Base-by-base conservation (phyloP, 2,329 filamentous ascomycete genomes). In the Periconia sp. region DNA sequence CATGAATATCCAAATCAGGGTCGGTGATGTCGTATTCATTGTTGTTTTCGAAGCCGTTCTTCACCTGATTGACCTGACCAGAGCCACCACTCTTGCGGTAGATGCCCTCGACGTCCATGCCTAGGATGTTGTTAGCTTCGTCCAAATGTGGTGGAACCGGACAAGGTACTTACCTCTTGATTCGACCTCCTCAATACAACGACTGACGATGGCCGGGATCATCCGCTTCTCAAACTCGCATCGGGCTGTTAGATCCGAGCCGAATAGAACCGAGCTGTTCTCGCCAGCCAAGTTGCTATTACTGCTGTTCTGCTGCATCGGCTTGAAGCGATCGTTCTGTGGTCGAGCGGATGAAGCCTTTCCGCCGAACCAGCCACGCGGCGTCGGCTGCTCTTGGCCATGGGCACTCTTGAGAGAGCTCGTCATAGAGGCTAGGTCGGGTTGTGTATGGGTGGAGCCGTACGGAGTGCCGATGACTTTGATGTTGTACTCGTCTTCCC, bases 1-100 rank as follows among this genome's bases (percentile, higher is more conserved):
- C 90, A 42, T 95, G 95, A 50, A 99, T 97, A 68, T 99, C 94
- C 40, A 97, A 80, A 55, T 90, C 88, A 1, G 90, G 89, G 60
- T 97, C 94, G 3, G 91, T 95, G 44, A 99, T 95, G 66, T 97
- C 92, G 65, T 85, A 94, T 63, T 92, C 89, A 52, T 88, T 82
- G 46, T 83, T 86, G 68, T 85, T 87, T 69, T 96, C 92, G 66
- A 99, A 97, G 10, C 92, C 91, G 55, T 92, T 88, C 63, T 92
- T 89, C 57, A 99, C 89, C 61, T 83, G 79, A 69, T 95, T 95
- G 66, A 96, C 88, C 68, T 95, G 90, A 7, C 89, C 90, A 60
- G 88, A 91, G 55, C 92, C 94, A 43, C 94, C 94, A 36, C 92
- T 96, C 78, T 99, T 99, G 63, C 94, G 86, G 74, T 99, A 99